Evolutionary conservation across 768 basidiomycete species (phyloP).

Genomic region (Rickenella mellea): DNA sequence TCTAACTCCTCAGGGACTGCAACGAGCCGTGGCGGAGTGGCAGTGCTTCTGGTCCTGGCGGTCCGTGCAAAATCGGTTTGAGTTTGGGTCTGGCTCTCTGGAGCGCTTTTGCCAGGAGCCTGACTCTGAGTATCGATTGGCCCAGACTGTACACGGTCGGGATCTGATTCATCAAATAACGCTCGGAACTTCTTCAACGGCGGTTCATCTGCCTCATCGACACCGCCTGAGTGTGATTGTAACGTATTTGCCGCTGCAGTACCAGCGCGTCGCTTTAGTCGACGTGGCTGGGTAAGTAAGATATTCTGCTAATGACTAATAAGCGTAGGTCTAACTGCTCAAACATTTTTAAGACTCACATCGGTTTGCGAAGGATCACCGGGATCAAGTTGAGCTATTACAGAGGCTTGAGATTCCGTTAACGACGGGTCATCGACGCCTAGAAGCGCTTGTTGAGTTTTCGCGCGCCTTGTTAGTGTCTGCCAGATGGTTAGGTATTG

Average conservation of each 20-base stretch:
- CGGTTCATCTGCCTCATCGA: conserved; percentile 29
- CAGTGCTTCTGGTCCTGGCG: conserved; percentile 10
- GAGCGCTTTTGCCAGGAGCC: conserved; percentile 13
- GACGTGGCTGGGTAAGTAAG: background rate
- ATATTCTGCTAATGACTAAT: background rate
- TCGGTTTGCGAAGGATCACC: no score
- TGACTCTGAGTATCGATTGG: conserved; percentile 18
- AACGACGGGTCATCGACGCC: conserved; percentile 36
- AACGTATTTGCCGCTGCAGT: conserved; percentile 16
- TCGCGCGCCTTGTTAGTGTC: conserved; percentile 35
- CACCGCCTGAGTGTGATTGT: conserved; percentile 17
- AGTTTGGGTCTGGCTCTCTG: conserved; percentile 16
- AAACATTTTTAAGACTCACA: no score
- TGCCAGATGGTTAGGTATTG: conserved; percentile 11
- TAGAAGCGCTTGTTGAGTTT: conserved; percentile 27
- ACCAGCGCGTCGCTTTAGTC: conserved; percentile 48
- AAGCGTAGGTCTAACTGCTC: no score
- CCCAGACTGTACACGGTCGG: conserved; percentile 20
- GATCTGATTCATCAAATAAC: conserved; percentile 58
- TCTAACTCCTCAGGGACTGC: conserved; percentile 47
- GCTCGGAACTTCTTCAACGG: conserved; percentile 63
- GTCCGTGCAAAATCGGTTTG: conserved; percentile 1
- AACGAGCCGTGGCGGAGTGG: conserved; percentile 10
- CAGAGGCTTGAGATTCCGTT: no score
- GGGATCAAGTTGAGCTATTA: no score